Percentiles rank a stretch among this genome's conserved stretches.
phyloP scores from a whole-genome alignment of 352 stramenopile genomes.

The Phytophthora pseudosyringae region DNA sequence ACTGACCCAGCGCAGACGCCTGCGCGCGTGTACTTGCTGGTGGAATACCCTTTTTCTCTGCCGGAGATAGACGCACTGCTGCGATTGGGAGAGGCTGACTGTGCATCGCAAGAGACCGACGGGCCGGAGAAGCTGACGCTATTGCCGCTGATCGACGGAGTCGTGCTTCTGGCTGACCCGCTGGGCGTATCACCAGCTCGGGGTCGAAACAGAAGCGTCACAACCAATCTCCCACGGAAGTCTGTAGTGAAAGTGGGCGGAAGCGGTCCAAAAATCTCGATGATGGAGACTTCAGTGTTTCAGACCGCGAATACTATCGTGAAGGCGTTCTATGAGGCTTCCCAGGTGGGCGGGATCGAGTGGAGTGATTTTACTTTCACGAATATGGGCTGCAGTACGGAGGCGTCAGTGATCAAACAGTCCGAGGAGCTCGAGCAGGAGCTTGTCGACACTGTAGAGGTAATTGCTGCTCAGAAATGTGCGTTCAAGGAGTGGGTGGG shows the following conservation, averaged over 20 bases:
- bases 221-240: conserved; percentile 5
- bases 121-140: conserved; percentile 36
- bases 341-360: conserved; percentile 55
- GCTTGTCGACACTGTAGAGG: conserved; percentile 40
- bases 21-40: conserved; percentile 62
- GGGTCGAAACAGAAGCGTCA: conserved; percentile 11
- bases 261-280: background rate
- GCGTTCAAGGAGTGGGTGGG: conserved; percentile 73
- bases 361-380: conserved; percentile 85
- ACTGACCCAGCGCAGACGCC: conserved; percentile 8
- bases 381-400: conserved; percentile 41
- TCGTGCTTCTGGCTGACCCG: conserved; percentile 52
- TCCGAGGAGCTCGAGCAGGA: conserved; percentile 43
- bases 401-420: conserved; percentile 26
- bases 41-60: conserved; percentile 63
- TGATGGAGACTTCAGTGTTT: conserved; percentile 42
- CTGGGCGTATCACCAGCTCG: conserved; percentile 2
- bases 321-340: conserved; percentile 45
- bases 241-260: conserved; percentile 7
- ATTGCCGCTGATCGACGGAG: conserved; percentile 65
- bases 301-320: conserved; percentile 49
- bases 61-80: conserved; percentile 56
- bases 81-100: conserved; percentile 40
- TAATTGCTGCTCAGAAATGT: conserved; percentile 52
- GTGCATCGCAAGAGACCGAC: conserved; percentile 12